Evolutionary conservation across 148 eudicot genomes (phyloP), one percentile per base, ranked within the genome.

Genomic region (Persicaria maculosa): DNA sequence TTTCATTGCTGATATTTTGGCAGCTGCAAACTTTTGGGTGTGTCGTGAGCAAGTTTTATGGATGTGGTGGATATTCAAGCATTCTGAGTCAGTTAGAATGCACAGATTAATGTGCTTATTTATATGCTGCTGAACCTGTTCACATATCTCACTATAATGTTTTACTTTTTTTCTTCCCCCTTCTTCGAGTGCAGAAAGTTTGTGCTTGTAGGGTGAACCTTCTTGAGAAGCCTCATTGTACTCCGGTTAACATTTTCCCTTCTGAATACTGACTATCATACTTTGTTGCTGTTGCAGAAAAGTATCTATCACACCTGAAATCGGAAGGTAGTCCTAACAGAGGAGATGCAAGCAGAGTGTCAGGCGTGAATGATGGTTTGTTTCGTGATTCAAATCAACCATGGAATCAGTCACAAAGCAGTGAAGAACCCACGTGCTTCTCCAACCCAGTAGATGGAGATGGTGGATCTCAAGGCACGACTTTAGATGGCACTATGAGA

Each of bases 261-360:
- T 67, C 62, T 72, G 61, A 58, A 71, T 75, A 50, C 36, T 79
- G 72, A 84, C 77, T 4, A 19, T 76, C 22, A 4, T 5, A 53
- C 43, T 40, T 44, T 50, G 54, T 83, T 59, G 74, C 14, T 62
- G 74, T 57, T 83, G 79, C 91, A 95, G 98, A 92, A 64, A 85
- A 84, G 77, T 95, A 90, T 81, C 76, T 95, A 71, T 79, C 86
- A 31, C 88, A 81, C 31, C 58, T 74, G 44, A 88, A 86, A 73
- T 80, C 89, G 45, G 93, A 84, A 79, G 68, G 86, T 9, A 72
- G 79, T 74, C 68, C 83, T 68, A 72, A 75, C 40, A 88, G 74
- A 75, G 92, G 82, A 74, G 90, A 93, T 68, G 82, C 84, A 71
- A 85, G 76, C 79, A 78, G 83, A 81, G 79, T 81, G 69, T 77